phyloP scores from a whole-genome alignment of 257 asterid genomes.

The Solanum chiquidenum region DNA sequence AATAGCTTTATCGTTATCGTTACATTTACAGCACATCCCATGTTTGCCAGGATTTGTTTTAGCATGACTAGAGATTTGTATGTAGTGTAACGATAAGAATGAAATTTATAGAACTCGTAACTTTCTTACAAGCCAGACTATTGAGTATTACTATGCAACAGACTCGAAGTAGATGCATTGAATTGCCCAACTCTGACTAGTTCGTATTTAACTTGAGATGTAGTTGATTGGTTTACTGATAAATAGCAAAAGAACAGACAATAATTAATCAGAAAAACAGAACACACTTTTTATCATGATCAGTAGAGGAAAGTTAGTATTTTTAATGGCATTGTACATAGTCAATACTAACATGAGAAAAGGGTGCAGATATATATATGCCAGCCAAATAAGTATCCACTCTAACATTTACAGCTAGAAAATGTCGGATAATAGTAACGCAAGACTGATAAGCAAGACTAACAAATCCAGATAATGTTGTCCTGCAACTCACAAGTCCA shows the following conservation, averaged over 20 bases:
- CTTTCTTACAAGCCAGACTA: neutral
- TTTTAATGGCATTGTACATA: neutral
- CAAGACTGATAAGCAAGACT: neutral
- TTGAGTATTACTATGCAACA: neutral
- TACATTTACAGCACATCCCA: neutral
- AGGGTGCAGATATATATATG: neutral
- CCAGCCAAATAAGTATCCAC: neutral
- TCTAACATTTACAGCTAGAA: neutral
- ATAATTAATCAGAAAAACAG: neutral
- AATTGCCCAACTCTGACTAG: neutral
- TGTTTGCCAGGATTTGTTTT: neutral
- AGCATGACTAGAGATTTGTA: neutral
- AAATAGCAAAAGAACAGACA: neutral
- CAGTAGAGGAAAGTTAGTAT: neutral
- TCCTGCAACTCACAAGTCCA: neutral
- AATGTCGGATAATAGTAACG: neutral
- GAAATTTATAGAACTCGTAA: neutral
- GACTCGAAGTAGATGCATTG: neutral
- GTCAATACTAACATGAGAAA: neutral
- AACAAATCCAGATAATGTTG: neutral
- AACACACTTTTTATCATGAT: neutral
- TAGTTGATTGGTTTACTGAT: neutral
- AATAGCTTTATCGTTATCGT: neutral
- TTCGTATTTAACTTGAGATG: neutral
- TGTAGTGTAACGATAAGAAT: neutral